Evolutionary conservation across 75 land plant genomes (phyloP), one percentile per base, ranked within the genome.

Genomic region (Cunninghamia lanceolata): DNA sequence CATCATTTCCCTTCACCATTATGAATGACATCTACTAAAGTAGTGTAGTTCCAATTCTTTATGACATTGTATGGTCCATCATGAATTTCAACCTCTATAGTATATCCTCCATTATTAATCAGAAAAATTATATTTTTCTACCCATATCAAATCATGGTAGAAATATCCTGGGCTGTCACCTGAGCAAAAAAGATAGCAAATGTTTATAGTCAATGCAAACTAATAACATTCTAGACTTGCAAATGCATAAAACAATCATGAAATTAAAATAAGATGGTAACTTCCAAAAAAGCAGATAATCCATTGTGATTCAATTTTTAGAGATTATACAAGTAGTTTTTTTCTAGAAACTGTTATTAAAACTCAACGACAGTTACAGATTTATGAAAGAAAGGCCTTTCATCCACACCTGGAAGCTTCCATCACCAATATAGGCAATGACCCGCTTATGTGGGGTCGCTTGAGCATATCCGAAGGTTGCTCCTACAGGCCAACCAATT

Each of bases 401-500:
- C 46, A 78, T 84, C 47, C 16, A 30, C 25, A 91, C 93, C 88
- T 91, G 92, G 71, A 92, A 92, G 53, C 92, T 92, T 53, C 93
- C 93, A 83, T 92, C 93, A 59, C 93, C 93, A 76, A 92, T 92
- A 83, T 88, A 92, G 7, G 92, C 85, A 53, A 91, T 91, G 21
- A 90, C 90, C 40, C 92, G 89, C 82, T 80, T 91, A 2, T 88
- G 71, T 52, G 84, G 90, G 16, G 50, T 54, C 19, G 89, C 85
- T 84, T 91, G 92, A 16, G 92, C 86, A 84, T 88, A 91, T 35
- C 93, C 93, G 25, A 92, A 71, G 54, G 87, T 78, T 6, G 93
- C 93, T 30, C 93, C 93, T 63, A 92, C 93, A 50, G 93, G 88
- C 93, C 93, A 92, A 59, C 93, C 93, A 59, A 92, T 92, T 34